Evolutionary conservation across 305 asterid species (phyloP).

Genomic region (Fraxinus dipetala): DNA sequence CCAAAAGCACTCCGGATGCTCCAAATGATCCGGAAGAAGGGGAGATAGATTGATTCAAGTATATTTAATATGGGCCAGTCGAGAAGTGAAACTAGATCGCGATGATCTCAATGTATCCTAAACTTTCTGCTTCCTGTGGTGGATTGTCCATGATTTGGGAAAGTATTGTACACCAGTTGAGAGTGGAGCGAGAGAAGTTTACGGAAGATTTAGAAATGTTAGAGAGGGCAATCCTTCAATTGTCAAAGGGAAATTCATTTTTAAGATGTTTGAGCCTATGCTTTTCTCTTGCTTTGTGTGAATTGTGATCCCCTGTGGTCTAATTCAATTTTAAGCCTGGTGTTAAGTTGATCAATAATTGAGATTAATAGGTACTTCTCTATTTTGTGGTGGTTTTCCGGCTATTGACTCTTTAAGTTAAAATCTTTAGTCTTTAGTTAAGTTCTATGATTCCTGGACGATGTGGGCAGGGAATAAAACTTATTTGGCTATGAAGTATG

Average conservation of each 20-base stretch:
- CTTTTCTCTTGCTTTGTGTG: neutral
- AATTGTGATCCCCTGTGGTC: neutral
- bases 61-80: neutral
- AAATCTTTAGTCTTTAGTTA: neutral
- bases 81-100: neutral
- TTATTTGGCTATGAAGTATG: neutral
- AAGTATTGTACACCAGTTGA: neutral
- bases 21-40: slow-evolving; percentile 64
- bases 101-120: neutral
- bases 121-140: neutral
- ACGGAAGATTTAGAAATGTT: neutral
- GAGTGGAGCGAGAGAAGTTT: neutral
- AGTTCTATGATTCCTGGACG: neutral
- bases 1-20: slow-evolving; percentile 31
- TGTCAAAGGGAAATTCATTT: neutral
- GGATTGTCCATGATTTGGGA: neutral
- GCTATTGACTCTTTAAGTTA: neutral
- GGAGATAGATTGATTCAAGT: slow-evolving; percentile 51
- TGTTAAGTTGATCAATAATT: neutral
- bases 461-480: neutral
- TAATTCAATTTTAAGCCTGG: neutral
- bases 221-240: neutral
- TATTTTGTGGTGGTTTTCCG: neutral
- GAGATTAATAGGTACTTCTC: neutral
- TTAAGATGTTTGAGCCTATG: neutral